phyloP scores from a whole-genome alignment of 805 yeast genomes.

The Wickerhamiella sorbophila region DNA sequence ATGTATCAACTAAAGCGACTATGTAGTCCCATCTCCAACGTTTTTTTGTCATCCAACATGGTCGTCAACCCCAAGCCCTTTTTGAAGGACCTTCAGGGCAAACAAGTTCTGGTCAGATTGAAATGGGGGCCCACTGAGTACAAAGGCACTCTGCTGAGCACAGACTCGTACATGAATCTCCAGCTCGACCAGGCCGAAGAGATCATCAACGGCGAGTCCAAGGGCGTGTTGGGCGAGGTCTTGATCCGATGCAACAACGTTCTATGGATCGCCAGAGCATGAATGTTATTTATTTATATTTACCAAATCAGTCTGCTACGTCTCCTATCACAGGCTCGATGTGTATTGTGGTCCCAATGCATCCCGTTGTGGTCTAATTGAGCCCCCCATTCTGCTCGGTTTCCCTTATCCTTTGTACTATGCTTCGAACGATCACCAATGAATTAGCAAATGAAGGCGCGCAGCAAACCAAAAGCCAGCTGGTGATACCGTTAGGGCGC shows the following conservation, averaged over 20 bases:
- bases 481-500: too few species aligned
- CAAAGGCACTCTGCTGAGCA: constrained; percentile 58
- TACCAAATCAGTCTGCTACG: too few species aligned
- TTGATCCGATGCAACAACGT: constrained; percentile 87
- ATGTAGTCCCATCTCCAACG: too few species aligned
- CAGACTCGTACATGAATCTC: constrained; percentile 86
- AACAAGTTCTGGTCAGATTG: constrained; percentile 58
- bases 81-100: constrained; percentile 57
- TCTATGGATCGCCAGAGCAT: constrained; percentile 41
- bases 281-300: not conserved
- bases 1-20: too few species aligned
- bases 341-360: not conserved
- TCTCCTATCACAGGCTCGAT: not conserved
- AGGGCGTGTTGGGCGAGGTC: constrained; percentile 54
- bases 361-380: not conserved
- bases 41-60: too few species aligned
- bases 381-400: constrained; percentile 2
- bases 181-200: constrained; percentile 26
- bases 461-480: too few species aligned
- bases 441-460: too few species aligned
- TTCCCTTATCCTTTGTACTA: too few species aligned
- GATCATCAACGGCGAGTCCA: constrained; percentile 26
- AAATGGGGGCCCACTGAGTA: constrained; percentile 90
- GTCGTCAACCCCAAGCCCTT: constrained; percentile 28
- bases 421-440: too few species aligned